These are phyloP conservation scores for Penicillium salamii DNA, from an alignment of 495 filamentous ascomycete genomes.

Conservation along the genomic window DNA sequence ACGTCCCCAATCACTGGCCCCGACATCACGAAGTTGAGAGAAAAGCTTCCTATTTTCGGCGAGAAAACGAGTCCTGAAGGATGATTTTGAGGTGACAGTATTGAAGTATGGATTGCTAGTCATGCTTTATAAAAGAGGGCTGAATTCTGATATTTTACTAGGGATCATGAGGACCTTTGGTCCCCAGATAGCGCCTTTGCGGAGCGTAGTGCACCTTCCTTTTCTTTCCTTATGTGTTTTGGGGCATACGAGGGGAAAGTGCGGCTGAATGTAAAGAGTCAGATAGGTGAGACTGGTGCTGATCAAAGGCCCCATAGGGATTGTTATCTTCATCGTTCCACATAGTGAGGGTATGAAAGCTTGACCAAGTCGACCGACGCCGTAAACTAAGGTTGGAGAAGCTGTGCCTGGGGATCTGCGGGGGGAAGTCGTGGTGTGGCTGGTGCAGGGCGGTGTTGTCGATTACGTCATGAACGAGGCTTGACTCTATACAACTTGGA, in stretches of 20 bases:
- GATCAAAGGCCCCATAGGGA: constrained; percentile 87
- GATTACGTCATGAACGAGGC: constrained; percentile 9
- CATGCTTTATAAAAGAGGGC: too few species aligned
- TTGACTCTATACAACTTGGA: neutral
- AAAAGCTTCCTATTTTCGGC: too few species aligned
- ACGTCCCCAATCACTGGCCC: too few species aligned
- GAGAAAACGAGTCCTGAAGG: too few species aligned
- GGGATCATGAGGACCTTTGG: too few species aligned
- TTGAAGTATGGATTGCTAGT: too few species aligned
- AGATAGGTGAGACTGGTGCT: constrained; percentile 73
- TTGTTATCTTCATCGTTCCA: constrained; percentile 95
- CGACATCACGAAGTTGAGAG: too few species aligned
- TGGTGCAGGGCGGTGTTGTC: constrained; percentile 7
- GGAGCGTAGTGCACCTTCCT: too few species aligned
- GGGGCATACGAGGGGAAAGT: constrained; percentile 50
- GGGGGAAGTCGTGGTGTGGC: constrained; percentile 15
- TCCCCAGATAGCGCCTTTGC: too few species aligned
- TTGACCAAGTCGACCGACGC: constrained; percentile 13
- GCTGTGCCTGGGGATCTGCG: constrained; percentile 27
- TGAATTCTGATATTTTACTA: too few species aligned
- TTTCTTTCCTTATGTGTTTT: too few species aligned
- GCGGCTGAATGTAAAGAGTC: constrained; percentile 66
- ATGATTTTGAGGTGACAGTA: too few species aligned
- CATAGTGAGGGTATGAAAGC: constrained; percentile 28
- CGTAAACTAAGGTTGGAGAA: constrained; percentile 14